Evolutionary conservation across 441 rosid species (phyloP), one percentile per base, ranked within the genome.

Genomic region (Pelargonium cotyledonis): DNA sequence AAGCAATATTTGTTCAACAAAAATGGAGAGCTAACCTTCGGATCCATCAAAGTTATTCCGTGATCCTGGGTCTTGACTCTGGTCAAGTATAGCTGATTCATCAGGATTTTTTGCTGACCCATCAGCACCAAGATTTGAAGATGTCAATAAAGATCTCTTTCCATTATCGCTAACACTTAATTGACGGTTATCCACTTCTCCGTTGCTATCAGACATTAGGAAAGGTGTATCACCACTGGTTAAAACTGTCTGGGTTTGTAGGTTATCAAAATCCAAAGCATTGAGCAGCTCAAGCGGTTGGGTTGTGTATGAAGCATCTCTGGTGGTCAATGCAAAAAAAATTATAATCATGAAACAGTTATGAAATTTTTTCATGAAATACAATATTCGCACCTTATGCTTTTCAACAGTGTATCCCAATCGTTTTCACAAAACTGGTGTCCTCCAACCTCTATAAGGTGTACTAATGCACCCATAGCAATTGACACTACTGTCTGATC

Each of bases 391-490:
- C 66, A 92, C 99, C 99, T 91, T 80, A 95, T 92, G 96, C 97
- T 91, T 85, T 87, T 92, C 89, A 95, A 81, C 71, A 95, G 85
- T 76, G 88, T 91, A 77, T 92, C 96, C 99, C 99, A 95, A 83
- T 95, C 97, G 70, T 82, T 82, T 79, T 84, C 99, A 73, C 92
- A 88, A 78, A 95, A 95, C 77, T 91, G 99, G 83, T 88, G 99
- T 69, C 99, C 99, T 68, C 99, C 99, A 78, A 92, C 99, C 78
- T 95, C 98, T 60, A 95, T 92, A 71, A 95, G 99, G 83, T 95
- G 99, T 65, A 91, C 96, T 71, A 95, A 77, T 70, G 99, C 99
- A 77, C 96, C 96, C 83, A 95, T 74, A 49, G 99, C 85, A 68
- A 95, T 95, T 67, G 99, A 95, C 80, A 91, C 99, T 46, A 95